These are phyloP conservation scores for Russula griseocarnosa DNA, from an alignment of 768 basidiomycete genomes.

Conservation along the genomic window DNA sequence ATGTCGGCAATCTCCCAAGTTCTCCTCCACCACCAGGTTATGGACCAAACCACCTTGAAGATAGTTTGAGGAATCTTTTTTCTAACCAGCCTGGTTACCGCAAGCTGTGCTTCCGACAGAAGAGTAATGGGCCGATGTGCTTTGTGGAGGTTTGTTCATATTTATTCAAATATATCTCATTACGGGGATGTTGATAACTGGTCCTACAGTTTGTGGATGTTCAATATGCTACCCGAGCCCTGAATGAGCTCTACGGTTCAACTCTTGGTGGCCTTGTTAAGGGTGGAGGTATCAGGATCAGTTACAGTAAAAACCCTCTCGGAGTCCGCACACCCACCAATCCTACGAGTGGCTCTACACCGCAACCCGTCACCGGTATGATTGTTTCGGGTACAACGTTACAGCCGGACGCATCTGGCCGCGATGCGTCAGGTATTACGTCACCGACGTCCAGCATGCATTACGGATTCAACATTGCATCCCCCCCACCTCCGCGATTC, in stretches of 20 bases:
- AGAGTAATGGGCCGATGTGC: constrained; percentile 98
- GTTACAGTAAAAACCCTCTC: constrained; percentile 98
- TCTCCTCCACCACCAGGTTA: constrained; percentile 66
- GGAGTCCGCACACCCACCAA: constrained; percentile 82
- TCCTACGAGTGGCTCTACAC: constrained; percentile 28
- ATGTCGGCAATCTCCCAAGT: constrained; percentile 95
- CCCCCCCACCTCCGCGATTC: constrained; percentile 38
- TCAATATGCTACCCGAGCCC: constrained; percentile 73
- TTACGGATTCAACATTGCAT: constrained; percentile 37
- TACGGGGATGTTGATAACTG: neutral
- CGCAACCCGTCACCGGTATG: constrained; percentile 29
- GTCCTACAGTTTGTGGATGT: constrained; percentile 82
- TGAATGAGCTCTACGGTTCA: constrained; percentile 86
- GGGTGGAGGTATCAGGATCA: constrained; percentile 91
- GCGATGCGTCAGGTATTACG: constrained; percentile 34
- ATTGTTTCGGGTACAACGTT: constrained; percentile 21
- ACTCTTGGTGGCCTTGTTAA: constrained; percentile 90
- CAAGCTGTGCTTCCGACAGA: constrained; percentile 91
- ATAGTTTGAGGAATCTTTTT: constrained; percentile 80
- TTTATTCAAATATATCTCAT: neutral
- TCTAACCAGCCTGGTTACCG: constrained; percentile 76
- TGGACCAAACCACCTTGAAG: constrained; percentile 80
- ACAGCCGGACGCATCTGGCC: constrained; percentile 27
- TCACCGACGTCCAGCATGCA: constrained; percentile 33
- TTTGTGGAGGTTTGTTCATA: constrained; percentile 77